Percentiles rank a stretch among this genome's conserved stretches.
phyloP scores from a whole-genome alignment of 129 eudicot genomes.

The Sambucus nigra region DNA sequence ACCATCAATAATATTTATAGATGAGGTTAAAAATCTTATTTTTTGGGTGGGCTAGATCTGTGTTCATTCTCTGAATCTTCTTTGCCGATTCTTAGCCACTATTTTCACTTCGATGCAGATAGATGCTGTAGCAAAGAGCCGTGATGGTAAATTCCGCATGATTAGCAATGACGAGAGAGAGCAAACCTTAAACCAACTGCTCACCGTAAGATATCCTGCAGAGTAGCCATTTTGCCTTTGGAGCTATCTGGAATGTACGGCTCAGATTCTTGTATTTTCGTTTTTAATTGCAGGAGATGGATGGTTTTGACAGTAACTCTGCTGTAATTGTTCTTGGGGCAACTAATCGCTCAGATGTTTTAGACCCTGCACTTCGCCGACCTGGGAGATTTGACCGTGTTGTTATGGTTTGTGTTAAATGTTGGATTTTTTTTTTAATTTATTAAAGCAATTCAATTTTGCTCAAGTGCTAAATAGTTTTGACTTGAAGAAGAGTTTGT shows the following conservation, averaged over 20 bases:
- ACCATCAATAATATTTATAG: slow-evolving; percentile 95
- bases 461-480: no score
- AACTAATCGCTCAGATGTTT: slow-evolving; percentile 90
- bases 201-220: slow-evolving; percentile 53
- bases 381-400: slow-evolving; percentile 99
- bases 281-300: slow-evolving; percentile 82
- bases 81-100: slow-evolving; percentile 2
- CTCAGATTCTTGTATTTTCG: slow-evolving; percentile 7
- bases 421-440: not conserved
- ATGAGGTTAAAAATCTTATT: slow-evolving; percentile 49
- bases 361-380: slow-evolving; percentile 98
- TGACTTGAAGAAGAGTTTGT: no score
- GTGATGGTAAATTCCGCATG: slow-evolving; percentile 91
- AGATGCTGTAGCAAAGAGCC: slow-evolving; percentile 99
- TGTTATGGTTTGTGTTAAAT: slow-evolving; percentile 64
- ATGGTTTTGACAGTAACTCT: slow-evolving; percentile 98
- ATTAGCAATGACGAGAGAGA: slow-evolving; percentile 97
- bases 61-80: not conserved
- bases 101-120: slow-evolving; percentile 37
- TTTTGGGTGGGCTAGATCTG: not conserved
- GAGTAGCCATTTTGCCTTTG: slow-evolving; percentile 3
- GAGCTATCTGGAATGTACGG: not conserved
- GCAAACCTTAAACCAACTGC: slow-evolving; percentile 89
- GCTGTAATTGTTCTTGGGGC: slow-evolving; percentile 99
- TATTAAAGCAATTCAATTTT: no score